Evolutionary conservation across 148 eudicot genomes (phyloP).

Genomic region (Salicornia ramosissima): DNA sequence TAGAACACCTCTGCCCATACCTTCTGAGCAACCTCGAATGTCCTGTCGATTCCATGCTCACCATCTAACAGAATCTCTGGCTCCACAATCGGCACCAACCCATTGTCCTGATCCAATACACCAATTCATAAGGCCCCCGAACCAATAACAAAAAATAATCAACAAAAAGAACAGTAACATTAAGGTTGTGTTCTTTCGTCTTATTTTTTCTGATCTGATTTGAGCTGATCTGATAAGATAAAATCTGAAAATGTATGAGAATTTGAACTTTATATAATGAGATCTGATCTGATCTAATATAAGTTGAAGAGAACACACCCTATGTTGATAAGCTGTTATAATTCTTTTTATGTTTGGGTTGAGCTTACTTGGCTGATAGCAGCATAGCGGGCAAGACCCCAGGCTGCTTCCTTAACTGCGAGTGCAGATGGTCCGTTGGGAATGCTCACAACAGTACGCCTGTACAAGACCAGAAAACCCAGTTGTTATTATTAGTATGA

Average conservation of each 20-base stretch:
- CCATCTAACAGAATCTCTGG: conserved; percentile 93
- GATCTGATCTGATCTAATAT: too few relatives aligned
- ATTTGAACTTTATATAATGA: too few relatives aligned
- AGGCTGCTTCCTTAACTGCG: conserved; percentile 93
- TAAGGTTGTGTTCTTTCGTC: neutral
- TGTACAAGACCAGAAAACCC: conserved; percentile 21
- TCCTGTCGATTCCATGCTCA: conserved; percentile 84
- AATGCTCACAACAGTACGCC: conserved; percentile 99
- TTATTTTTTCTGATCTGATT: too few relatives aligned
- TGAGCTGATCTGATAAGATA: too few relatives aligned
- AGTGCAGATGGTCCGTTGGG: conserved; percentile 92
- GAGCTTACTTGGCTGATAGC: conserved; percentile 74
- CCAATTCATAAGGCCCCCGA: neutral
- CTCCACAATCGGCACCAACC: conserved; percentile 94
- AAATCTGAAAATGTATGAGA: too few relatives aligned
- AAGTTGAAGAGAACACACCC: too few relatives aligned
- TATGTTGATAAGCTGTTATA: too few relatives aligned
- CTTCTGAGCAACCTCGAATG: conserved; percentile 74
- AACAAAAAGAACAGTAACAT: neutral
- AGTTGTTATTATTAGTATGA: neutral
- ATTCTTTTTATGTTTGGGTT: neutral
- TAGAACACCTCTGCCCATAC: conserved; percentile 92
- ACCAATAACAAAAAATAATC: neutral
- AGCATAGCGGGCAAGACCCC: conserved; percentile 96
- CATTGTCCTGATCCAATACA: conserved; percentile 71